phyloP scores from a whole-genome alignment of 73 alveolate genomes.

The Diophrys appendiculata region DNA sequence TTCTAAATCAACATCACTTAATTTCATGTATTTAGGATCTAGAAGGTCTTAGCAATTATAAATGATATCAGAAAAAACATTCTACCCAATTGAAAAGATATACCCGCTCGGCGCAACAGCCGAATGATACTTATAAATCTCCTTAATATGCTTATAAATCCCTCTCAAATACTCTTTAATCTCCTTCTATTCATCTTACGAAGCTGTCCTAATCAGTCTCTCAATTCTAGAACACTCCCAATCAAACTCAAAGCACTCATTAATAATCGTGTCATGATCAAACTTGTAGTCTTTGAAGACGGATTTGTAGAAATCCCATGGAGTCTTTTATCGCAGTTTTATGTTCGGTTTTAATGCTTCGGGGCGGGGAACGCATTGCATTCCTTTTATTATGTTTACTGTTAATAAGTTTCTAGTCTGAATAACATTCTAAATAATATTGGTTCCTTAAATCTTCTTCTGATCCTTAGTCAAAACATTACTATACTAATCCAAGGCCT shows the following conservation, averaged over 20 bases:
- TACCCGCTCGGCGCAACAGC: slow-evolving; percentile 67
- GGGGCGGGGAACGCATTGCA: slow-evolving; percentile 43
- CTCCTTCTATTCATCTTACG: slow-evolving; percentile 21
- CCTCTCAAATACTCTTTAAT: slow-evolving; percentile 22
- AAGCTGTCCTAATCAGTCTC: slow-evolving; percentile 36
- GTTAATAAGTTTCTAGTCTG: slow-evolving; percentile 33
- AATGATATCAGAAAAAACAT: slow-evolving; percentile 56
- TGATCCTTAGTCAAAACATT: background rate
- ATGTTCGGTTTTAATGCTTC: slow-evolving; percentile 15
- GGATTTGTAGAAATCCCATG: slow-evolving; percentile 68
- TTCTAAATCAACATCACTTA: slow-evolving; percentile 55
- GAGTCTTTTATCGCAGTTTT: slow-evolving; percentile 48
- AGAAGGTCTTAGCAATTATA: slow-evolving; percentile 36
- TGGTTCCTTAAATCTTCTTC: slow-evolving; percentile 34
- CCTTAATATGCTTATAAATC: slow-evolving; percentile 31
- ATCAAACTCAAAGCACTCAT: slow-evolving; percentile 83
- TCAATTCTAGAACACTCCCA: slow-evolving; percentile 63
- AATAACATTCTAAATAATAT: slow-evolving; percentile 43
- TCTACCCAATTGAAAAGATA: slow-evolving; percentile 56
- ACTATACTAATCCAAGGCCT: background rate
- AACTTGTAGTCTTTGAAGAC: slow-evolving; percentile 74
- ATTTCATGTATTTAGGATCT: slow-evolving; percentile 46
- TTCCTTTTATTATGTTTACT: slow-evolving; percentile 16
- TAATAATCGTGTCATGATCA: slow-evolving; percentile 62
- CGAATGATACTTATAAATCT: slow-evolving; percentile 58